Percentiles rank a stretch among this genome's conserved stretches.
These are phyloP conservation scores for Fusarium buxicola DNA, from an alignment of 2,329 filamentous ascomycete genomes.

Conservation along the genomic window DNA sequence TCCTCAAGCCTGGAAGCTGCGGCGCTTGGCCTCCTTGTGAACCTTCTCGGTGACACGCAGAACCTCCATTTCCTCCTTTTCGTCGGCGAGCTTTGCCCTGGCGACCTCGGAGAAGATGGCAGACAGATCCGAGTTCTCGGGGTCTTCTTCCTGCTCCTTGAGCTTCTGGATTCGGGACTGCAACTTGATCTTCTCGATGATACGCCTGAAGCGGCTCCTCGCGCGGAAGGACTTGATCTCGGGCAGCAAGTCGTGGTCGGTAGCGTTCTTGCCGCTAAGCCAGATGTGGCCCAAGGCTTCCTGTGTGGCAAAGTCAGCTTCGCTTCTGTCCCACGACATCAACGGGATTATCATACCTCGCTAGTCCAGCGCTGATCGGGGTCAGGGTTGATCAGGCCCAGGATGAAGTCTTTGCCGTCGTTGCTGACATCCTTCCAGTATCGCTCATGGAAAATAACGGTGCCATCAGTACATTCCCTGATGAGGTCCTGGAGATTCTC, in stretches of 20 bases:
- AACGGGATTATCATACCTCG: conserved; percentile 63
- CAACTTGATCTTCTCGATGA: conserved; percentile 96
- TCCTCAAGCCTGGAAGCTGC: conserved; percentile 42
- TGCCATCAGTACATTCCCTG: conserved; percentile 87
- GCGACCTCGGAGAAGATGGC: conserved; percentile 90
- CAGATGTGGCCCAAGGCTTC: conserved; percentile 85
- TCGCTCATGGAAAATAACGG: conserved; percentile 93
- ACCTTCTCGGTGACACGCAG: conserved; percentile 73
- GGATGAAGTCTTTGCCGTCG: conserved; percentile 96
- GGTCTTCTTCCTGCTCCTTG: conserved; percentile 90
- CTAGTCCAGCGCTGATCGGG: conserved; percentile 82
- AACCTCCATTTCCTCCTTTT: conserved; percentile 80
- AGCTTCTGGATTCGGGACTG: conserved; percentile 95
- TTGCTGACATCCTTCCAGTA: conserved; percentile 99
- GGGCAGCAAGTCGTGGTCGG: conserved; percentile 95
- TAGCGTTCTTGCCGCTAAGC: conserved; percentile 91
- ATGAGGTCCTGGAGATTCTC: conserved; percentile 94
- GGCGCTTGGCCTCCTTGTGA: conserved; percentile 60
- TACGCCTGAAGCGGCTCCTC: conserved; percentile 88
- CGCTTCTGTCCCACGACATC: conserved; percentile 5
- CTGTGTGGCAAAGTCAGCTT: conserved; percentile 54
- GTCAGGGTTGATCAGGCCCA: conserved; percentile 80
- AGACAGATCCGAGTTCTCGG: conserved; percentile 73
- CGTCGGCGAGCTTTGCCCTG: conserved; percentile 87
- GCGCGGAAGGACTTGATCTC: conserved; percentile 96